phyloP scores from a whole-genome alignment of 2,329 filamentous ascomycete species.

The Cordyceps fumosorosea region DNA sequence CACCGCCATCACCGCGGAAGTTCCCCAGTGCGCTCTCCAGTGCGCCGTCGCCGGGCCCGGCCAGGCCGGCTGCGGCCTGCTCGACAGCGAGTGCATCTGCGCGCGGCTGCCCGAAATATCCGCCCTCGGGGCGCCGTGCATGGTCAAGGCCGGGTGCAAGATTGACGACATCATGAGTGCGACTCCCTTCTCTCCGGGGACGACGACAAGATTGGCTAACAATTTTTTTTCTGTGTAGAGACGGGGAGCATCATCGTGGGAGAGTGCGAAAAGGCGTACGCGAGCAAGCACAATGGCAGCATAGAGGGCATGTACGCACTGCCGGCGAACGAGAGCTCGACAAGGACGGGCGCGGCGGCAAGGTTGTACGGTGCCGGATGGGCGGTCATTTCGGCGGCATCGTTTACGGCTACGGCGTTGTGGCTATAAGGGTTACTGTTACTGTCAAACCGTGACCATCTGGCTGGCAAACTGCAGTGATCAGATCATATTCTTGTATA shows the following conservation, averaged over 20 bases:
- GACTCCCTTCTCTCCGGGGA: constrained; percentile 15
- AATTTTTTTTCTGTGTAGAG: background rate
- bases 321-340: background rate
- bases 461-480: background rate
- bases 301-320: background rate
- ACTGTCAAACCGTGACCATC: background rate
- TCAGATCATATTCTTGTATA: background rate
- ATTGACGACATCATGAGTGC: constrained; percentile 27
- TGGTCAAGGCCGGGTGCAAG: constrained; percentile 28
- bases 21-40: constrained; percentile 32
- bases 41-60: constrained; percentile 29
- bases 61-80: constrained; percentile 26
- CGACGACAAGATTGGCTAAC: background rate
- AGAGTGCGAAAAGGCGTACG: constrained; percentile 6
- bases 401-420: background rate
- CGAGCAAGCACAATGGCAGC: constrained; percentile 5
- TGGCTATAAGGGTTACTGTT: background rate
- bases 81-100: constrained; percentile 34
- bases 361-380: background rate
- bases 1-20: constrained; percentile 15
- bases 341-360: background rate
- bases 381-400: background rate
- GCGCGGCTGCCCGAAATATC: constrained; percentile 28
- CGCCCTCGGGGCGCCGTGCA: constrained; percentile 27
- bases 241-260: constrained; percentile 4